A percentile compares a stretch with the other conserved stretches of the same genome.
These are phyloP conservation scores for Aspergillus ruber DNA, from an alignment of 2,329 filamentous ascomycete species.

Conservation along the genomic window DNA sequence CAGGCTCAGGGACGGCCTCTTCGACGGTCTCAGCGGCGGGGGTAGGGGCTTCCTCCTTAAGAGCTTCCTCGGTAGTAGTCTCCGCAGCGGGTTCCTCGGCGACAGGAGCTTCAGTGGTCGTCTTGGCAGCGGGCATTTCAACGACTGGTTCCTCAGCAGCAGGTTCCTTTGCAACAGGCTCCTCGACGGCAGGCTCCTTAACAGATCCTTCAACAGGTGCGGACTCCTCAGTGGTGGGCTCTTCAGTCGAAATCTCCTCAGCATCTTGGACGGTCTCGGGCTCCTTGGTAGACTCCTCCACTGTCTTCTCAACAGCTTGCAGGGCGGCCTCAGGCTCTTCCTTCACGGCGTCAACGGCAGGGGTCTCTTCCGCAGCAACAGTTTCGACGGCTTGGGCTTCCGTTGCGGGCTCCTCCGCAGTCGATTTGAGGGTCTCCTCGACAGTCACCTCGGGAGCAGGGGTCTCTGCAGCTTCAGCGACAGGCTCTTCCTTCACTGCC, in stretches of 20 bases:
- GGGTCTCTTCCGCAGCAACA: constrained; percentile 2
- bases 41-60: too few relatives aligned
- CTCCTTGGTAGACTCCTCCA: background rate
- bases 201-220: constrained; percentile 1
- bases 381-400: constrained; percentile 2
- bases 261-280: constrained; percentile 4
- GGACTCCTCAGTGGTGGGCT: constrained; percentile 1
- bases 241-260: constrained; percentile 1
- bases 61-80: background rate
- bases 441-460: constrained; percentile 3
- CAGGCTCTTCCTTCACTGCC: too few relatives aligned
- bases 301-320: too few relatives aligned
- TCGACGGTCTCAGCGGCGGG: too few relatives aligned
- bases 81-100: constrained; percentile 3
- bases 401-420: constrained; percentile 1
- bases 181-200: constrained; percentile 2
- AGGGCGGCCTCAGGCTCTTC: background rate
- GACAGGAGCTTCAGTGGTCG: background rate
- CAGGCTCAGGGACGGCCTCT: background rate
- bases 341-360: background rate
- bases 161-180: background rate
- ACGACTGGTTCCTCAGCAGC: background rate
- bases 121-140: background rate
- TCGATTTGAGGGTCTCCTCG: background rate
- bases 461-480: constrained; percentile 3